phyloP scores from a whole-genome alignment of 2,329 filamentous ascomycete species.

The Xylaria digitata region DNA sequence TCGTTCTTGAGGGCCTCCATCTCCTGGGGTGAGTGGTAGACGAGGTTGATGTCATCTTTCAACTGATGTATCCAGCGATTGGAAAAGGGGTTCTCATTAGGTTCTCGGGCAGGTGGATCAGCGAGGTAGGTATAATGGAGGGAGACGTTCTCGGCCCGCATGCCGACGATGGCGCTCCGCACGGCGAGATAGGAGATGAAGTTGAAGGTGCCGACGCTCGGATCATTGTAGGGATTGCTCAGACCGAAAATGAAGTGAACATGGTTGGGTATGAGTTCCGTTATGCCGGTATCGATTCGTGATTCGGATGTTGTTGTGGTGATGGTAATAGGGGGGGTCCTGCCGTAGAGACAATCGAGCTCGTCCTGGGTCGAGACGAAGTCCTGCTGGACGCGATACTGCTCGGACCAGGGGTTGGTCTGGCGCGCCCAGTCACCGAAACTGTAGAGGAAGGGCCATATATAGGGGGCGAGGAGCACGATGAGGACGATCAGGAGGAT shows the following conservation, averaged over 20 bases:
- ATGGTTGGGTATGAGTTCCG: conserved; percentile 52
- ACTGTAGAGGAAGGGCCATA: conserved; percentile 42
- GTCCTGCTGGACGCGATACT: conserved; percentile 50
- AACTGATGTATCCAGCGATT: conserved; percentile 53
- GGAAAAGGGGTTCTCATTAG: conserved; percentile 48
- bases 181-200: conserved; percentile 55
- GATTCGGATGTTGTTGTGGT: conserved; percentile 20
- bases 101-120: conserved; percentile 49
- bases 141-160: conserved; percentile 52
- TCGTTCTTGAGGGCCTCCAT: conserved; percentile 45
- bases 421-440: conserved; percentile 50
- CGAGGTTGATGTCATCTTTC: conserved; percentile 51
- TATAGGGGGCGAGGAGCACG: conserved; percentile 42
- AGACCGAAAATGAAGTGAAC: conserved; percentile 55
- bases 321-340: conserved; percentile 33
- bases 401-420: conserved; percentile 51
- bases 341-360: conserved; percentile 51
- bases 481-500: conserved; percentile 41
- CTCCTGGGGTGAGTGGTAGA: conserved; percentile 51
- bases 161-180: conserved; percentile 52
- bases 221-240: conserved; percentile 50
- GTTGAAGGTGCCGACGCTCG: conserved; percentile 50
- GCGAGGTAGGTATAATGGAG: conserved; percentile 56
- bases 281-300: conserved; percentile 21
- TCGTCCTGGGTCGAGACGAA: conserved; percentile 50